Percentiles rank a stretch among this genome's conserved stretches.
phyloP scores from a whole-genome alignment of 1,139 yeast genomes.

The Hansenula anomala region DNA sequence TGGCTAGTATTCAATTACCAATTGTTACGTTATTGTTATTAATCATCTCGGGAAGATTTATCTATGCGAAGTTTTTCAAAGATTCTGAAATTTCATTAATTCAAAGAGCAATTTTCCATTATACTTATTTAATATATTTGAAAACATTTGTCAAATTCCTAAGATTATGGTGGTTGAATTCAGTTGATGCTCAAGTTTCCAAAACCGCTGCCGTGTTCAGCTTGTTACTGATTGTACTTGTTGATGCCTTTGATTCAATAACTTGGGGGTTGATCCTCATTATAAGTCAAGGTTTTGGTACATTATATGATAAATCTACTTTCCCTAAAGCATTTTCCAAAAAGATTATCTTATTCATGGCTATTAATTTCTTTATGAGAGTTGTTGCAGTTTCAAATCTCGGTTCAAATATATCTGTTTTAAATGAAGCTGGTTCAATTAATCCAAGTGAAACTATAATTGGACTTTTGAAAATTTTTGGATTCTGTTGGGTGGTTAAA shows the following conservation, averaged over 20 bases:
- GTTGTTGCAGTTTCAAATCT: background rate
- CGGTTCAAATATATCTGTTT: background rate
- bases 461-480: background rate
- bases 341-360: background rate
- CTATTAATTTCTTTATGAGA: background rate
- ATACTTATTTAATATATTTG: background rate
- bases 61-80: background rate
- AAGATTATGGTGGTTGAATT: background rate
- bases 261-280: background rate
- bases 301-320: background rate
- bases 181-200: background rate
- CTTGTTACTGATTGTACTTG: background rate
- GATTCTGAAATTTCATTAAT: background rate
- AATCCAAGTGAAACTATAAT: background rate
- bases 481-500: background rate
- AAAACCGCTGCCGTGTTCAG: background rate
- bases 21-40: background rate
- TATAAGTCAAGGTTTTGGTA: constrained; percentile 2
- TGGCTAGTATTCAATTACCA: background rate
- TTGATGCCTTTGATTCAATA: background rate
- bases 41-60: background rate
- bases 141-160: background rate
- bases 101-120: constrained; percentile 1
- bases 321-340: background rate
- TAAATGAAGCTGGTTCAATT: background rate